These are phyloP conservation scores for Phaffia tasmanica DNA, from an alignment of 768 basidiomycete species.

Conservation along the genomic window DNA sequence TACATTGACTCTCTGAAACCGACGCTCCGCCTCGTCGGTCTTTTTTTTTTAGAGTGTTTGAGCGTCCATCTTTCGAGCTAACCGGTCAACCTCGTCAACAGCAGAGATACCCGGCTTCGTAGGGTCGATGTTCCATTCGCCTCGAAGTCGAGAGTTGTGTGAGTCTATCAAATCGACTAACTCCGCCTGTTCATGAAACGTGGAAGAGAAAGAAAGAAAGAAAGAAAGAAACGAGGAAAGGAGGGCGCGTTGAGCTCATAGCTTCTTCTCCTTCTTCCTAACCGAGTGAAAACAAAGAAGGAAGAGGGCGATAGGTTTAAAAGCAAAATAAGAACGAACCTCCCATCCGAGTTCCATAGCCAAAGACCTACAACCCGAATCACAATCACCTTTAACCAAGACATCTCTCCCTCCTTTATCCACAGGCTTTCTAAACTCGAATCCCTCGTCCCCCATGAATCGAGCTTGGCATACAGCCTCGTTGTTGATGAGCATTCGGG, in stretches of 20 bases:
- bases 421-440: slow-evolving; percentile 45
- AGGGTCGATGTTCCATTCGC: too few species aligned
- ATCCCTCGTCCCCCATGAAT: slow-evolving; percentile 46
- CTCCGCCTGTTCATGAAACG: too few species aligned
- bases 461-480: slow-evolving; percentile 65
- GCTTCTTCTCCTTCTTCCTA: neutral
- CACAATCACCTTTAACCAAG: slow-evolving; percentile 20
- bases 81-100: too few species aligned
- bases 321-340: slow-evolving; percentile 22
- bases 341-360: slow-evolving; percentile 65
- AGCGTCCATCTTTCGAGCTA: too few species aligned
- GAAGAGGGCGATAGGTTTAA: neutral
- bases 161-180: too few species aligned
- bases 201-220: neutral
- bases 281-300: neutral
- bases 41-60: too few species aligned
- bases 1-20: too few species aligned
- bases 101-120: too few species aligned
- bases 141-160: too few species aligned
- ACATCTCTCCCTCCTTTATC: slow-evolving; percentile 36
- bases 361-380: slow-evolving; percentile 12
- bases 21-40: too few species aligned
- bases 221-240: neutral
- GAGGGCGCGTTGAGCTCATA: neutral
- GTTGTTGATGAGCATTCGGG: slow-evolving; percentile 79